Base-by-base conservation (phyloP, 129 eudicot species). In the Pseudognaphalium luteoalbum region DNA sequence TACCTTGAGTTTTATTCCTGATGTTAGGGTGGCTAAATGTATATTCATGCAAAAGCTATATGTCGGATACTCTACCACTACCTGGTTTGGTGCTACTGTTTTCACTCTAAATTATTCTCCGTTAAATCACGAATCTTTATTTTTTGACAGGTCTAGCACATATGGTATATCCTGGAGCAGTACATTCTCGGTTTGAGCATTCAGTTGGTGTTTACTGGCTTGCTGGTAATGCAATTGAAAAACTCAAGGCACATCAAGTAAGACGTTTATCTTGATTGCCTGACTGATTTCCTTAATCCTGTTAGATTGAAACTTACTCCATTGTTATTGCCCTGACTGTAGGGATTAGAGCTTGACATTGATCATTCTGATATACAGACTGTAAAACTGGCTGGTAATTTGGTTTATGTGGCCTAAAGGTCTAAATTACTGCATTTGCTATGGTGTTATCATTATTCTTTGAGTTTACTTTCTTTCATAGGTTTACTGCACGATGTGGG, bases 201-300 rank as follows among this genome's bases (percentile, higher is more conserved):
- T 94, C 98, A 64, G 85, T 94, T 71, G 98, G 98, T 78, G 98
- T 94, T 14, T 94, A 88, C 83, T 89, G 97, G 89, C 92, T 94
- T 76, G 98, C 98, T 80, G 87, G 90, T 83, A 90, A 84, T 68
- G 86, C 97, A 19, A 65, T 93, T 63, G 80, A 88, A 74, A 85
- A 72, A 78, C 75, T 94, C 66, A 83, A 78, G 59, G 86, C 75
- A 25, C 64, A 82, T 75, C 98, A 94, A 75, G 98, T 94, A 83
- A 35, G 80, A 39, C 54, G 11, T 22, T 4, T 62, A 32, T 51
- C 35, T 68, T 77, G 28, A 42, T 76, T 41, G 29, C 73, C 4
- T 16, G 67, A 44, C 8, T 63, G 20, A 42, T 79, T 58, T 61
- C 12, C 21, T 75, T 73, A 52, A 74, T 68, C 71, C 47, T 75